Evolutionary conservation across 106 monocot species (phyloP), one percentile per base, ranked within the genome.

Genomic region (Allium sativum): DNA sequence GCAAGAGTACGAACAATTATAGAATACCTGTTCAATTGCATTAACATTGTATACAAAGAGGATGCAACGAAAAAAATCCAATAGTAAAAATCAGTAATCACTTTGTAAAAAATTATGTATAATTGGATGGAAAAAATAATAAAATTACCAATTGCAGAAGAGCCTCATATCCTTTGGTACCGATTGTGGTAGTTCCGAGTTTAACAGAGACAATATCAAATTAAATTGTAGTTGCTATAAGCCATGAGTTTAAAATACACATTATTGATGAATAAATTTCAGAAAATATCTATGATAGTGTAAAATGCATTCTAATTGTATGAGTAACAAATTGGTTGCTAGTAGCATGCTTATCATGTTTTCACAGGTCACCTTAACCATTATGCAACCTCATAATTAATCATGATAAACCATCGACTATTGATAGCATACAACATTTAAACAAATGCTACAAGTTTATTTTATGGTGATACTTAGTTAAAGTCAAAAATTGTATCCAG

Each of bases 341-440:
- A 0, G 76, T 65, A 16, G 70, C 70, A 41, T 56, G 53, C 53
- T 41, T 60, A 10, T 76, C 76, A 55, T 76, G 76, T 19, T 70
- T 61, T 59, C 58, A 20, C 76, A 76, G 1, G 70, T 40, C 76
- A 76, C 66, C 41, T 76, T 70, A 43, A 76, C 40, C 70, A 76
- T 76, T 19, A 16, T 59, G 54, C 76, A 76, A 12, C 70, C 70
- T 66, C 71, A 4, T n/a, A n/a, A n/a, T n/a, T 44, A 21, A 8
- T 18, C n/a, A n/a, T n/a, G 21, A 45, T 0, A 3, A 21, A 17
- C 21, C 4, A n/a, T 22, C 4, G 10, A 8, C 47, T 42, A 20
- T 22, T n/a, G n/a, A 7, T n/a, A 21, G 2, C 19, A 56, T 10
- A 21, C 17, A 21, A 21, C 31, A 9, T n/a, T n/a, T n/a, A n/a